A percentile compares a stretch with the other conserved stretches of the same genome.
These are phyloP conservation scores for Suillus alpinus DNA, from an alignment of 768 basidiomycete species.

Conservation along the genomic window DNA sequence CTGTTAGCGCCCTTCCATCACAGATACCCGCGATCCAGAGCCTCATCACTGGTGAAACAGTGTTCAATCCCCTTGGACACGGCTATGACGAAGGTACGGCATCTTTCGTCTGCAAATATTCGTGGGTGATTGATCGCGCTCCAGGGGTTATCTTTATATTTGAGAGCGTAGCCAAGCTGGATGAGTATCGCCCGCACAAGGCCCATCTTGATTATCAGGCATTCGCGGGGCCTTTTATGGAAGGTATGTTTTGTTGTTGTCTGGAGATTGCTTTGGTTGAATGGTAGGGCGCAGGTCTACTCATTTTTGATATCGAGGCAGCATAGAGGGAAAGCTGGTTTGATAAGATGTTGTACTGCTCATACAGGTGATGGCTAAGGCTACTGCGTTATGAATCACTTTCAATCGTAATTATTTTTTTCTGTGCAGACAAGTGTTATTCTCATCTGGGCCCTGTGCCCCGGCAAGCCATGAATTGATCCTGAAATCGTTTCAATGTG, in stretches of 20 bases:
- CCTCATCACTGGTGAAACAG: conserved; percentile 11
- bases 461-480: not conserved
- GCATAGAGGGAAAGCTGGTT: conserved; percentile 6
- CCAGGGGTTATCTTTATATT: conserved; percentile 24
- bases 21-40: conserved; percentile 18
- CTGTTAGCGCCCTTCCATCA: conserved; percentile 10
- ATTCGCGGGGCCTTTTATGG: conserved; percentile 8
- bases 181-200: conserved; percentile 13
- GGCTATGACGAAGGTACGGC: conserved; percentile 22
- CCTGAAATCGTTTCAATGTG: too few relatives aligned
- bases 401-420: not conserved
- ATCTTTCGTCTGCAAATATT: not conserved
- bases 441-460: not conserved
- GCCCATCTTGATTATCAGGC: conserved; percentile 12
- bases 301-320: conserved; percentile 23
- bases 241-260: conserved; percentile 13
- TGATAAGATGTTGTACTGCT: not conserved
- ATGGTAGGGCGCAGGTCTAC: conserved; percentile 9
- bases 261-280: not conserved
- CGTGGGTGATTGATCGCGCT: too few relatives aligned
- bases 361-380: conserved; percentile 5
- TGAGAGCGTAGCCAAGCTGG: conserved; percentile 14
- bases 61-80: conserved; percentile 19
- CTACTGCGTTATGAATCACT: conserved; percentile 1
- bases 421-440: not conserved